A percentile compares a stretch with the other conserved stretches of the same genome.
phyloP scores from a whole-genome alignment of 2,329 filamentous ascomycete species.

The Stenocarpella maydis region DNA sequence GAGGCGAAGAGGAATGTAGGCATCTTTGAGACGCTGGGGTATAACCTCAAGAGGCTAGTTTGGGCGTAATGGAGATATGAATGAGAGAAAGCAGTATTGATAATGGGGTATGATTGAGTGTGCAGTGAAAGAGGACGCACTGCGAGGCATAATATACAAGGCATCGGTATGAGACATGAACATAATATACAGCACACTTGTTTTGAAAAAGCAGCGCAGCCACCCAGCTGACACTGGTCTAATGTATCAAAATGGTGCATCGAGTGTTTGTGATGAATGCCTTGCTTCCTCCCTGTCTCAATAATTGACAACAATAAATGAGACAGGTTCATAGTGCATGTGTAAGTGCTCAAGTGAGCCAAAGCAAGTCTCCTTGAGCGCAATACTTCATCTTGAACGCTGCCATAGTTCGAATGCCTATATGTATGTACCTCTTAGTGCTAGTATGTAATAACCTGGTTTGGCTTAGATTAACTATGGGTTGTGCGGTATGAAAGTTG shows the following conservation, averaged over 20 bases:
- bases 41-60: constrained; percentile 92
- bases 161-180: neutral
- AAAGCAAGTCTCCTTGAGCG: too few relatives aligned
- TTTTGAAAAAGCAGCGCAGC: neutral
- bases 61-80: constrained; percentile 63
- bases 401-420: too few relatives aligned
- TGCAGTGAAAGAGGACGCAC: neutral
- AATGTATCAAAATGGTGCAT: too few relatives aligned
- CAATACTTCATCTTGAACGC: too few relatives aligned
- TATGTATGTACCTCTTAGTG: too few relatives aligned
- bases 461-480: neutral
- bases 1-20: constrained; percentile 90
- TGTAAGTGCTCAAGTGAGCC: too few relatives aligned
- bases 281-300: too few relatives aligned
- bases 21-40: constrained; percentile 84
- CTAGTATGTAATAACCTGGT: neutral
- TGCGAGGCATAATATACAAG: neutral
- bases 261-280: too few relatives aligned
- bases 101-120: neutral
- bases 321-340: too few relatives aligned
- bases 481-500: neutral
- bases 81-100: too few relatives aligned
- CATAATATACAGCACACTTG: neutral
- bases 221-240: neutral
- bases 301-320: too few relatives aligned